Evolutionary conservation across 2,329 filamentous ascomycete species (phyloP).

Genomic region (Fusarium nematophilum): DNA sequence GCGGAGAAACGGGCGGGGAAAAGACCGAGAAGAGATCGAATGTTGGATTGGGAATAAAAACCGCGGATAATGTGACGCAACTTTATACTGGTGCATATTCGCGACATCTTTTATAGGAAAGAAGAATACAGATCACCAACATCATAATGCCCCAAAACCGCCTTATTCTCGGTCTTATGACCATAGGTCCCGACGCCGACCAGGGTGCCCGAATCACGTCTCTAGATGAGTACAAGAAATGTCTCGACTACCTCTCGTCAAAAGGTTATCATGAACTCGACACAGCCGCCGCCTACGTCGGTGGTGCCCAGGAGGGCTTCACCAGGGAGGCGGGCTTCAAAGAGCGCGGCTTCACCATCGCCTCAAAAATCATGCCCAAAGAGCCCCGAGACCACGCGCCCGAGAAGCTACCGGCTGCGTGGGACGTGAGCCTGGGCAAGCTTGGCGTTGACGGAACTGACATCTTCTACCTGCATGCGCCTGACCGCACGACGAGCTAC

Average conservation of each 20-base stretch:
- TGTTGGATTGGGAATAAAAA: too few relatives aligned
- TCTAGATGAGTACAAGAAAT: background rate
- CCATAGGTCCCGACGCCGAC: constrained; percentile 5
- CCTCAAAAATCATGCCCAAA: constrained; percentile 66
- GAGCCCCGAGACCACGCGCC: constrained; percentile 5
- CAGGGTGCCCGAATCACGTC: constrained; percentile 5
- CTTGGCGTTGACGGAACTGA: background rate
- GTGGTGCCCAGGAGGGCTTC: constrained; percentile 72
- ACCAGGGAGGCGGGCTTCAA: constrained; percentile 75
- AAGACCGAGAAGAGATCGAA: too few relatives aligned
- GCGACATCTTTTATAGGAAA: too few relatives aligned
- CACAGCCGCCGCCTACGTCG: constrained; percentile 75
- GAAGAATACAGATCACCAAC: too few relatives aligned
- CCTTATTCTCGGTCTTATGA: constrained; percentile 16
- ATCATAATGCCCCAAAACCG: too few relatives aligned
- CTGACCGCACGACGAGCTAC: constrained; percentile 70
- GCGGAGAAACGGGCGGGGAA: too few relatives aligned
- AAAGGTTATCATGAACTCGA: constrained; percentile 72
- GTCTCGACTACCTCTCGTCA: background rate
- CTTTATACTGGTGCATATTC: too few relatives aligned
- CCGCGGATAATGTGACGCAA: too few relatives aligned
- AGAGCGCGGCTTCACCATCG: constrained; percentile 74
- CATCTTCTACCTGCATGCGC: constrained; percentile 58
- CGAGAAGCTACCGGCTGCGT: background rate
- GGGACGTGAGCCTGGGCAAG: background rate